These are phyloP conservation scores for Senecio squalidus DNA, from an alignment of 140 eudicot genomes.

Conservation along the genomic window DNA sequence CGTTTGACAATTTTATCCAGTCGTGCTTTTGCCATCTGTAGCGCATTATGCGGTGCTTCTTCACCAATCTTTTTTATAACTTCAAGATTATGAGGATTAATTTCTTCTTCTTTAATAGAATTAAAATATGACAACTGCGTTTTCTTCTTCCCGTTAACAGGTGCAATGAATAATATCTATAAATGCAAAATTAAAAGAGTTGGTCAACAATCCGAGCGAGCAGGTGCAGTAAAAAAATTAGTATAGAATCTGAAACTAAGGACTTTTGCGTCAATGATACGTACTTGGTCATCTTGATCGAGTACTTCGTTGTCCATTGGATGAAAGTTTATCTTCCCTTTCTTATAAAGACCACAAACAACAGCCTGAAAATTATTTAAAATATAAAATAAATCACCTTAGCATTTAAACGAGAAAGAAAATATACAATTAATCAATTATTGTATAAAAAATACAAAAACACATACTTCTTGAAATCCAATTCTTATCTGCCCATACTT, in stretches of 20 bases:
- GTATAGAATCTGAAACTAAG: background rate
- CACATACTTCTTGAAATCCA: conserved; percentile 77
- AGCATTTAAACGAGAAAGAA: conserved; percentile 5
- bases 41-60: conserved; percentile 25
- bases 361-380: conserved; percentile 46
- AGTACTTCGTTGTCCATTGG: conserved; percentile 83
- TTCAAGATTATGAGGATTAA: conserved; percentile 33
- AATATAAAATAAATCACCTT: background rate
- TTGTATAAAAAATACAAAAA: background rate
- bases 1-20: conserved; percentile 59
- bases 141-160: conserved; percentile 65
- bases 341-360: conserved; percentile 80
- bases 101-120: conserved; percentile 36
- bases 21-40: conserved; percentile 48
- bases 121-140: conserved; percentile 48
- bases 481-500: conserved; percentile 64
- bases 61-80: conserved; percentile 32
- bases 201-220: background rate
- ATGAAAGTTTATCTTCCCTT: conserved; percentile 71
- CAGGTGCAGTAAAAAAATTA: no score
- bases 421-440: background rate
- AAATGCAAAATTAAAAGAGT: conserved; percentile 5
- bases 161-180: conserved; percentile 79
- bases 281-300: conserved; percentile 78
- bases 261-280: conserved; percentile 14